Evolutionary conservation across 2,329 filamentous ascomycete species (phyloP).

Genomic region (Pseudogymnoascus sp.): DNA sequence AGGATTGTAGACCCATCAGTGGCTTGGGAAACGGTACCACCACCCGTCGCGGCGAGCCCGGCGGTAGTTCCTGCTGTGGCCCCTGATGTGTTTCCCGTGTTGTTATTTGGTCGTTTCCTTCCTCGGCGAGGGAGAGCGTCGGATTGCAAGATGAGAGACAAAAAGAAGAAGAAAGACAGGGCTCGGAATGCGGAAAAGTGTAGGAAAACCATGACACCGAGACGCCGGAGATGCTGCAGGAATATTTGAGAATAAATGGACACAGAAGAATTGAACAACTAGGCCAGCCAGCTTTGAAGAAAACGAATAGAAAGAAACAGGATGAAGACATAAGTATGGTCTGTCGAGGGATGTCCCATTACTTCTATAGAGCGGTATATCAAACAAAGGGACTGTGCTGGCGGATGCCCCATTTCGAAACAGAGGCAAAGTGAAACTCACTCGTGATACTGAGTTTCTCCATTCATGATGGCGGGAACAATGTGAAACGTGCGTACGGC

Average conservation of each 20-base stretch:
- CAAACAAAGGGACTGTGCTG: neutral
- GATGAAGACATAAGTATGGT: neutral
- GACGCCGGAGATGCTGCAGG: neutral
- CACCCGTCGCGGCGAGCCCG: neutral
- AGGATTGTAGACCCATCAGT: conserved; percentile 48
- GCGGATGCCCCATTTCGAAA: neutral
- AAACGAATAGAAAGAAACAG: neutral
- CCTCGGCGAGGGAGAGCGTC: neutral
- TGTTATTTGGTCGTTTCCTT: neutral
- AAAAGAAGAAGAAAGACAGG: conserved; percentile 2
- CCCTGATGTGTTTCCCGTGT: neutral
- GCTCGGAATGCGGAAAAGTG: neutral
- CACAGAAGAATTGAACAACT: neutral
- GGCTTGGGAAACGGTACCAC: conserved; percentile 32
- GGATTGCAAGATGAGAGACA: neutral
- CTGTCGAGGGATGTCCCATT: neutral
- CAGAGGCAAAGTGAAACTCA: neutral
- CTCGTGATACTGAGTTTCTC: neutral
- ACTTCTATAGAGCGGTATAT: neutral
- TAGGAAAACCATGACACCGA: neutral
- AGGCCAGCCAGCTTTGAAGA: neutral
- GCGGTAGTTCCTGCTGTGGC: neutral
- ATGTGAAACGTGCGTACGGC: neutral
- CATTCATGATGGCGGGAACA: neutral
- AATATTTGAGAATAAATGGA: neutral